phyloP scores from a whole-genome alignment of 306 rosid species.

The Sechiopsis laciniata region DNA sequence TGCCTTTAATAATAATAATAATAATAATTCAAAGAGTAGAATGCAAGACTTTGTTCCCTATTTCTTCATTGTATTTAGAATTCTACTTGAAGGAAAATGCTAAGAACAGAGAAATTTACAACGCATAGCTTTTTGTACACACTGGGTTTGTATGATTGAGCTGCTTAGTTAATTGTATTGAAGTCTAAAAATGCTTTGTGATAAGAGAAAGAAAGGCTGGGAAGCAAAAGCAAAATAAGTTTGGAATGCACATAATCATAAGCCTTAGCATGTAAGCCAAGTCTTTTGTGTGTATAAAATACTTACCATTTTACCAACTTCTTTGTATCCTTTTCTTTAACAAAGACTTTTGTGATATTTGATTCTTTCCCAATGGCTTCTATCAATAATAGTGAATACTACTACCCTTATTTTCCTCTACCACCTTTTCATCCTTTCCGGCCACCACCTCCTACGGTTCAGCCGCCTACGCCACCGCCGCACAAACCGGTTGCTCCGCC shows the following conservation, averaged over 20 bases:
- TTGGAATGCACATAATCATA: slow-evolving; percentile 18
- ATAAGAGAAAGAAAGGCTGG: slow-evolving; percentile 1
- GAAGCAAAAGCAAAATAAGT: slow-evolving; percentile 14
- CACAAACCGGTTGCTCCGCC: slow-evolving; percentile 9
- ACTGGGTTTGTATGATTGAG: neutral
- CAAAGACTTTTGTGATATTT: neutral
- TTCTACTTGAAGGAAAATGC: neutral
- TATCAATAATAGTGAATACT: slow-evolving; percentile 25
- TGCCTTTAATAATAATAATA: neutral
- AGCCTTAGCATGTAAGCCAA: slow-evolving; percentile 16
- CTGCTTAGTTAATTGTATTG: neutral
- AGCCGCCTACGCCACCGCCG: slow-evolving; percentile 35
- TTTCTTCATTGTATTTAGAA: neutral
- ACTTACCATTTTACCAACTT: neutral
- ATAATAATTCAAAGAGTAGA: slow-evolving; percentile 11
- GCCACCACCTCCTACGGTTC: slow-evolving; percentile 20
- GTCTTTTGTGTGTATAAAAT: neutral
- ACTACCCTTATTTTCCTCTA: slow-evolving; percentile 33
- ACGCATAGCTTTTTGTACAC: neutral
- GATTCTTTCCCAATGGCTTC: slow-evolving; percentile 38
- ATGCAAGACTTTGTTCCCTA: slow-evolving; percentile 1
- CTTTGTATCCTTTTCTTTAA: slow-evolving; percentile 20
- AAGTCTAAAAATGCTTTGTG: neutral
- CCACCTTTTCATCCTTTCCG: slow-evolving; percentile 9
- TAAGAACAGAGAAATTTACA: neutral